These are phyloP conservation scores for Backusella sp. DNA, from an alignment of 192 early-diverging fungal genomes.

Conservation along the genomic window DNA sequence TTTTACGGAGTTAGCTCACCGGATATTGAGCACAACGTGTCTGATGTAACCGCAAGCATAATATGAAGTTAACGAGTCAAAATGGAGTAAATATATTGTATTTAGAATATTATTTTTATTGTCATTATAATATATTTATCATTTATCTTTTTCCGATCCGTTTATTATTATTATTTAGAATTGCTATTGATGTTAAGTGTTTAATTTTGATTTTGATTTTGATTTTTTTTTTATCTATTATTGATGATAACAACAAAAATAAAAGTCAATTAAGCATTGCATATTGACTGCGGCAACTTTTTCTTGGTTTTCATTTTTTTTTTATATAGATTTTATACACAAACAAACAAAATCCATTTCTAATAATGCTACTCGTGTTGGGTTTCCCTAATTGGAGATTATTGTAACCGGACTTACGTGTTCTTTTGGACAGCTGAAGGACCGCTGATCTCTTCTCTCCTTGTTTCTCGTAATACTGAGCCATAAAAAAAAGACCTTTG, in stretches of 20 bases:
- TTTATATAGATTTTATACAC: neutral
- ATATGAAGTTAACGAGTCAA: slow-evolving; percentile 4
- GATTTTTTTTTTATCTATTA: too few species aligned
- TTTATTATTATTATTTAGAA: neutral
- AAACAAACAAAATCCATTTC: neutral
- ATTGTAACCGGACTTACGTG: neutral
- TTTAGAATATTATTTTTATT: neutral
- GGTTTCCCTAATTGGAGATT: neutral
- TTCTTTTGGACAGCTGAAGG: slow-evolving; percentile 4
- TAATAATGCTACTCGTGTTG: neutral
- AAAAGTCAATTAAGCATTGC: neutral
- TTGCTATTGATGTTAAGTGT: too few species aligned
- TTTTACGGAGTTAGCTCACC: neutral
- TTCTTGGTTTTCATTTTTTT: neutral
- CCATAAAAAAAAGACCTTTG: neutral
- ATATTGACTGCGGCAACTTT: neutral
- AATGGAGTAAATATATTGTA: slow-evolving; percentile 3
- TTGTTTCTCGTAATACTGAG: neutral
- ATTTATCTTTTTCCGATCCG: neutral
- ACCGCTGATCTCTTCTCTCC: neutral
- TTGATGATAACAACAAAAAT: too few species aligned
- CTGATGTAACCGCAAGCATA: slow-evolving; percentile 1
- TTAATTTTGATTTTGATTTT: too few species aligned
- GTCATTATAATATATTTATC: neutral
- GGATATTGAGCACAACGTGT: neutral